Base-by-base conservation (phyloP, 805 yeast genomes). In the Candida orba region DNA sequence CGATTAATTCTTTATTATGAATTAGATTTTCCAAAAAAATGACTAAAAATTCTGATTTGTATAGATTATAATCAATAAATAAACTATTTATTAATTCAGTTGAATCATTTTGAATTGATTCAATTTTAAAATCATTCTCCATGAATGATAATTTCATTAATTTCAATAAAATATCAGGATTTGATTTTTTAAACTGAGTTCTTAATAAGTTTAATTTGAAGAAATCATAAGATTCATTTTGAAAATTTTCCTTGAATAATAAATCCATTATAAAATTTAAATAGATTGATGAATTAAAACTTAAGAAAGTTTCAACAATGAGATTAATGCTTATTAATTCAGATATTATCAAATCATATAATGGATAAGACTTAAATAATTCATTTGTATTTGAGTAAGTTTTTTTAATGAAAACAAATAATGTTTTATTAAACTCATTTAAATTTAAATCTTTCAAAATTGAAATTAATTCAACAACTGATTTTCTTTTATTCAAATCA, bases 331-430 rank as follows among this genome's bases (percentile, higher is more conserved):
- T 50, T 3, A 69, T 48, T 34, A 72, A 58, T 17, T 65, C 69
- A 41, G 68, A 63, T 12, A 65, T 44, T 1, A 73, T 52, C 36
- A 73, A 45, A 25, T 60, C 65, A n/a, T 64, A 44, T 7, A 71
- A 49, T 12, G 72, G 57, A 34, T 61, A 68, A 37, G 63, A 49
- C 42, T 67, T 63, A 22, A 59, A 48, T 3, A 65, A 61, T 43
- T 64, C 67, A 36, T 66, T 68, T 6, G 49, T 41, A 24, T 49
- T 49, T 40, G 39, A 46, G 47, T 40, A 59, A 20, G 56, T 56
- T 53, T 47, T 62, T 51, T 51, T 63, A 45, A 54, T 56, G 50
- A 39, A 59, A 29, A 51, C 57, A 43, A 56, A 53, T 6, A 57
- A 23, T 2, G 43, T 42, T 33, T 57, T 54, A 32, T 52, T 50